Evolutionary conservation across 1,284 basidiomycete genomes (phyloP).

Genomic region (Puccinia triticina): DNA sequence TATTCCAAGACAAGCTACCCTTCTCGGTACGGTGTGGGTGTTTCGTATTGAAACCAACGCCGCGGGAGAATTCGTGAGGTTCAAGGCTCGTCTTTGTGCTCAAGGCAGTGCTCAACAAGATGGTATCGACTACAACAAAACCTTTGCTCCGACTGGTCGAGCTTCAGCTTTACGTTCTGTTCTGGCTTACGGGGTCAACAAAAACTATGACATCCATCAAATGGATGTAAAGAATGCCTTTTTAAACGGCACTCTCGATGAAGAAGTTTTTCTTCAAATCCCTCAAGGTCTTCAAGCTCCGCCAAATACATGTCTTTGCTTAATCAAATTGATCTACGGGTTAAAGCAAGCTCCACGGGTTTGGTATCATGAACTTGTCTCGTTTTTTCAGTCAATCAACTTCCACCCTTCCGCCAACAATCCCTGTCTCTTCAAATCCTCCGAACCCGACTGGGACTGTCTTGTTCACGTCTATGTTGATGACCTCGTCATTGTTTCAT

Average conservation of each 20-base stretch:
- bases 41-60: no score
- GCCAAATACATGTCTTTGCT: not conserved
- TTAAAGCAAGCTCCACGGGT: slow-evolving; percentile 14
- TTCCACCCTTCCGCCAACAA: not conserved
- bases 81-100: not conserved
- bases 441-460: not conserved
- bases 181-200: not conserved
- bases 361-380: not conserved
- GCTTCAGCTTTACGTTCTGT: not conserved
- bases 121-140: not conserved
- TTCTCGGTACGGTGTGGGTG: not conserved
- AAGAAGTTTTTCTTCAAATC: not conserved
- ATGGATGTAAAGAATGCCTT: no score
- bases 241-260: not conserved
- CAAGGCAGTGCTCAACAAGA: not conserved
- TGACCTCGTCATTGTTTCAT: no score
- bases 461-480: no score
- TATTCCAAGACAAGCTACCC: not conserved
- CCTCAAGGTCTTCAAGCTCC: not conserved
- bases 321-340: not conserved
- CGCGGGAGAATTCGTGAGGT: not conserved
- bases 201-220: not conserved
- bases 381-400: slow-evolving; percentile 9
- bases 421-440: not conserved
- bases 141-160: not conserved